Percentiles rank a stretch among this genome's conserved stretches.
Evolutionary conservation across 2,329 filamentous ascomycete species (phyloP).

Genomic region (Clarireedia paspali): DNA sequence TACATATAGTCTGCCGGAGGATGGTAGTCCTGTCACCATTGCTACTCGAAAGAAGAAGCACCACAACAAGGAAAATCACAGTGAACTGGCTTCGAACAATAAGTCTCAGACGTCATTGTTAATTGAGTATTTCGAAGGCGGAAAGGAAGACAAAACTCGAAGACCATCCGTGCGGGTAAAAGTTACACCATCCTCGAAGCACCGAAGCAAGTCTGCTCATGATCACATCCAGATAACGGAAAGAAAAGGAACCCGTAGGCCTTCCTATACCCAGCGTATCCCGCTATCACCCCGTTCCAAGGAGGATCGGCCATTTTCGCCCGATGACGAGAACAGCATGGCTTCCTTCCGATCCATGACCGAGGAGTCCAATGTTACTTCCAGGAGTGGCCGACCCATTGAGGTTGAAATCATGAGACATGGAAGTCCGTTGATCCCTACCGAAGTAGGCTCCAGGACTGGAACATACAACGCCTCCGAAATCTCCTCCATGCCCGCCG

Average conservation of each 20-base stretch:
- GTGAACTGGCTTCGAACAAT: conserved; percentile 42
- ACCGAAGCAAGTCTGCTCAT: conserved; percentile 37
- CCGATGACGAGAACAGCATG: conserved; percentile 58
- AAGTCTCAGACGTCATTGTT: conserved; percentile 64
- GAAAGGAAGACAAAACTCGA: conserved; percentile 46
- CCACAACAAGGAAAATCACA: conserved; percentile 40
- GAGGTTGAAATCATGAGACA: conserved; percentile 75
- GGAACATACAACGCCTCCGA: conserved; percentile 66
- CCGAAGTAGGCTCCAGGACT: conserved; percentile 53
- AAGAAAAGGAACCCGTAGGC: conserved; percentile 63
- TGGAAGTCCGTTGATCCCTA: conserved; percentile 61
- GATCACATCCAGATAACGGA: conserved; percentile 86
- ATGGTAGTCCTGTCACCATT: conserved; percentile 89
- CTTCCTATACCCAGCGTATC: conserved; percentile 61
- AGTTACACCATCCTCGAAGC: conserved; percentile 57
- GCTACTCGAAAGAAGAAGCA: conserved; percentile 61
- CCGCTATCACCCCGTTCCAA: conserved; percentile 46
- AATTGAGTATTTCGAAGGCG: conserved; percentile 70
- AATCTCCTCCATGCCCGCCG: conserved; percentile 74
- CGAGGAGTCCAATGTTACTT: conserved; percentile 69
- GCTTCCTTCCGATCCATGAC: conserved; percentile 71
- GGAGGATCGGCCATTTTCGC: conserved; percentile 34
- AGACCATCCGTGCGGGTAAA: conserved; percentile 65
- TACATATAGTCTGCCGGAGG: conserved; percentile 73
- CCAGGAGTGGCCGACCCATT: conserved; percentile 60